Conservation (phyloP, 2,329 filamentous ascomycete genomes). For the Neoscytalidium dimidiatum region DNA sequence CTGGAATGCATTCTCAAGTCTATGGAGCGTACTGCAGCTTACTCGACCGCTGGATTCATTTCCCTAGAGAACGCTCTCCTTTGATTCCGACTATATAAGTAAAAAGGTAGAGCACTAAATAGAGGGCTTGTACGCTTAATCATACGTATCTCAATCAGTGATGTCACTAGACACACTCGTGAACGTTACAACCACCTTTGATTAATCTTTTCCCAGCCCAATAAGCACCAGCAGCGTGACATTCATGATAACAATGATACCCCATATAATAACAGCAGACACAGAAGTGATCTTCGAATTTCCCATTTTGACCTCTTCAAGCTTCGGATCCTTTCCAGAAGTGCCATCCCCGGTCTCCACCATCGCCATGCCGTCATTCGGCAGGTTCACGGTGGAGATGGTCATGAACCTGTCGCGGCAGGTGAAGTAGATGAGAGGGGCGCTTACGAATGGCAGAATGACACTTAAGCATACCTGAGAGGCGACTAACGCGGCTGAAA, state of each 20-base stretch:
- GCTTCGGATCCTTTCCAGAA: slow-evolving; percentile 20
- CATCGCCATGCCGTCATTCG: neutral
- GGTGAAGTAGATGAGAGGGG: slow-evolving; percentile 84
- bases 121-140: no score
- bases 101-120: no score
- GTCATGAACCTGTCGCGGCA: slow-evolving; percentile 80
- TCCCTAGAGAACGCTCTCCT: no score
- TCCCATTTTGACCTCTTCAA: slow-evolving; percentile 60
- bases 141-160: no score
- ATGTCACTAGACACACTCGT: no score
- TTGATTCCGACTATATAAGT: no score
- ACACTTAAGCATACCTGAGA: slow-evolving; percentile 78
- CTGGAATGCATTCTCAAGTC: no score
- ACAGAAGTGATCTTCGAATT: slow-evolving; percentile 68
- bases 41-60: no score
- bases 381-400: slow-evolving; percentile 44
- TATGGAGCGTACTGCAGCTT: no score
- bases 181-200: no score
- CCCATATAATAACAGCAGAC: slow-evolving; percentile 67
- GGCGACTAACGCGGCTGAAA: slow-evolving; percentile 71
- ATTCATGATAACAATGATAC: slow-evolving; percentile 76
- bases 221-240: slow-evolving; percentile 71
- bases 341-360: neutral
- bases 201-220: slow-evolving; percentile 50
- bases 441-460: slow-evolving; percentile 77